These are phyloP conservation scores for Glomus cerebriforme DNA, from an alignment of 192 early-diverging fungal genomes.

Conservation along the genomic window DNA sequence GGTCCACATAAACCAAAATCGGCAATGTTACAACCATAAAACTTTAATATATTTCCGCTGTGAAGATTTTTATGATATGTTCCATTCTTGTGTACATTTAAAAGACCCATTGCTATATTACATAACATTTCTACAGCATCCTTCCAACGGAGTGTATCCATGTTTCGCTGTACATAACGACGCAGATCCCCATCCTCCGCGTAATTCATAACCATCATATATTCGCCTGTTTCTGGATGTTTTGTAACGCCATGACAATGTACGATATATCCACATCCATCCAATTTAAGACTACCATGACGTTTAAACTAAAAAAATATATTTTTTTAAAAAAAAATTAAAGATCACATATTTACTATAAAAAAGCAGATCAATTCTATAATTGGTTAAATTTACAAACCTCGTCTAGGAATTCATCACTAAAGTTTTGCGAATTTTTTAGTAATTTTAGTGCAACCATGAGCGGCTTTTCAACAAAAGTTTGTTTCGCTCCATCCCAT, in stretches of 20 bases:
- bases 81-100: slow-evolving; percentile 20
- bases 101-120: slow-evolving; percentile 23
- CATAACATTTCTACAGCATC: slow-evolving; percentile 23
- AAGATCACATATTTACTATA: neutral
- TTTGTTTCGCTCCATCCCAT: slow-evolving; percentile 7
- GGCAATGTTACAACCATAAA: slow-evolving; percentile 14
- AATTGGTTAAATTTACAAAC: neutral
- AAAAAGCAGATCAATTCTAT: neutral
- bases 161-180: slow-evolving; percentile 10
- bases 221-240: slow-evolving; percentile 15
- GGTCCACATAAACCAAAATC: slow-evolving; percentile 29
- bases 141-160: slow-evolving; percentile 13
- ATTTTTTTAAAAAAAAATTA: neutral
- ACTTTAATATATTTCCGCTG: slow-evolving; percentile 25
- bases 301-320: slow-evolving; percentile 13
- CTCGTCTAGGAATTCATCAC: slow-evolving; percentile 29
- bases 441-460: slow-evolving; percentile 26
- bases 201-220: slow-evolving; percentile 29
- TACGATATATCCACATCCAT: slow-evolving; percentile 22
- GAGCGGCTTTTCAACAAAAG: slow-evolving; percentile 21
- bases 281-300: slow-evolving; percentile 29
- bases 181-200: slow-evolving; percentile 24
- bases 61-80: slow-evolving; percentile 27
- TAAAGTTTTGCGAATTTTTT: slow-evolving; percentile 19
- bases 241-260: slow-evolving; percentile 29